Conservation (phyloP, 2,329 filamentous ascomycete genomes). For the Microdochium trichocladiopsis region DNA sequence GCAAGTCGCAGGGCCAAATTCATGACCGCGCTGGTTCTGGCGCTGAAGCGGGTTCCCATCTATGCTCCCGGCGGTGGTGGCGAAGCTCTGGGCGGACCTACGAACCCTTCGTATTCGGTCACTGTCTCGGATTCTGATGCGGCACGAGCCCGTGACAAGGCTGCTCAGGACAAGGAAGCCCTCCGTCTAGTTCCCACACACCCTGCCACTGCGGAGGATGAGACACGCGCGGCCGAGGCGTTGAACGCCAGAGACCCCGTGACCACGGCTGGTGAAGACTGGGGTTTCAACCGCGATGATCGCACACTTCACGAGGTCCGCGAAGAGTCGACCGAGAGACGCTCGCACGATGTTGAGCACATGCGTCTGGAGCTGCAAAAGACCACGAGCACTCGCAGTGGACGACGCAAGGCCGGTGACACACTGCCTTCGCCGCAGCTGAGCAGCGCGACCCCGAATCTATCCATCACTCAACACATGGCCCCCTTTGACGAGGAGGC, state of each 20-base stretch:
- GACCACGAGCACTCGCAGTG: slow-evolving; percentile 17
- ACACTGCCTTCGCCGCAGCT: slow-evolving; percentile 11
- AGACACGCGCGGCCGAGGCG: slow-evolving; percentile 36
- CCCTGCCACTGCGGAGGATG: slow-evolving; percentile 17
- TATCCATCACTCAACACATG: slow-evolving; percentile 19
- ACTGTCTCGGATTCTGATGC: slow-evolving; percentile 65
- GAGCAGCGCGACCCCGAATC: slow-evolving; percentile 9
- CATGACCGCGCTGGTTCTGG: slow-evolving; percentile 85
- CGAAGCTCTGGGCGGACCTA: slow-evolving; percentile 54
- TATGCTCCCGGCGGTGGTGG: slow-evolving; percentile 69
- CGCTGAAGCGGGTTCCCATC: slow-evolving; percentile 82
- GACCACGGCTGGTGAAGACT: slow-evolving; percentile 26
- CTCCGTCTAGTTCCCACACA: slow-evolving; percentile 46
- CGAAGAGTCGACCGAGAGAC: slow-evolving; percentile 22
- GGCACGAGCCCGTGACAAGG: slow-evolving; percentile 51
- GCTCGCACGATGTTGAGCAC: slow-evolving; percentile 28
- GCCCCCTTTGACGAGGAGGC: slow-evolving; percentile 22
- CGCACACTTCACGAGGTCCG: slow-evolving; percentile 20
- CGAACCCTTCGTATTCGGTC: slow-evolving; percentile 78
- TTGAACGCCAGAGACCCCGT: slow-evolving; percentile 32
- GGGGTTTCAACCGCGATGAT: slow-evolving; percentile 29
- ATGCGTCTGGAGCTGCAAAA: slow-evolving; percentile 15
- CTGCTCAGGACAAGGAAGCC: slow-evolving; percentile 53
- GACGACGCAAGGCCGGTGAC: slow-evolving; percentile 21
- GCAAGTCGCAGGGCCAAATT: slow-evolving; percentile 85